Percentiles rank a stretch among this genome's conserved stretches.
phyloP scores from a whole-genome alignment of 345 rosid genomes.

The Alliaria petiolata region DNA sequence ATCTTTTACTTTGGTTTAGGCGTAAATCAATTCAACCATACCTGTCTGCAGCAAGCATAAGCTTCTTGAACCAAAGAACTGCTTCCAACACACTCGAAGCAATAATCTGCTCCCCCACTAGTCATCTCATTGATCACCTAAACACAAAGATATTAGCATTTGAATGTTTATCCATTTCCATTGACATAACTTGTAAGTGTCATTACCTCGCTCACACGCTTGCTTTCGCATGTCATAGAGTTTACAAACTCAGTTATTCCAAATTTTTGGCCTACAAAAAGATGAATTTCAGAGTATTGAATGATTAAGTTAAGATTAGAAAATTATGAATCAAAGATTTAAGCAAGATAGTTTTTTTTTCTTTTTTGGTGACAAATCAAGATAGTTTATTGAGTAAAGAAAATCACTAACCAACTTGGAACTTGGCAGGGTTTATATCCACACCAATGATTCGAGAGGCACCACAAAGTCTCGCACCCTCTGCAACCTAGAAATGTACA shows the following conservation, averaged over 20 bases:
- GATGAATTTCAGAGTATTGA: neutral
- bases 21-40: constrained; percentile 10
- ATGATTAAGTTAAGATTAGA: neutral
- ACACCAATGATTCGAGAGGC: constrained; percentile 77
- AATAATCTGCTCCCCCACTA: constrained; percentile 74
- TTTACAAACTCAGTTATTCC: constrained; percentile 76
- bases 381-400: neutral
- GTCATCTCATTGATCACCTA: constrained; percentile 68
- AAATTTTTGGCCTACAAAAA: constrained; percentile 51
- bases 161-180: neutral
- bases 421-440: constrained; percentile 62
- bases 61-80: constrained; percentile 61
- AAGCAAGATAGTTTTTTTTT: neutral
- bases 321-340: neutral
- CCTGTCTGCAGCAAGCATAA: constrained; percentile 68
- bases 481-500: constrained; percentile 58
- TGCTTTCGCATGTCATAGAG: constrained; percentile 42
- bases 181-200: neutral
- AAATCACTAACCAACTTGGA: constrained; percentile 54
- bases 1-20: neutral
- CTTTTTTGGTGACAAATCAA: no score
- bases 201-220: constrained; percentile 60
- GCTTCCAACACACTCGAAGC: constrained; percentile 75
- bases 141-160: neutral
- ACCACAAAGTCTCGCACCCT: constrained; percentile 77